Conservation (phyloP, 2,329 filamentous ascomycete genomes). For the Aspergillus pseudoviridinutans region DNA sequence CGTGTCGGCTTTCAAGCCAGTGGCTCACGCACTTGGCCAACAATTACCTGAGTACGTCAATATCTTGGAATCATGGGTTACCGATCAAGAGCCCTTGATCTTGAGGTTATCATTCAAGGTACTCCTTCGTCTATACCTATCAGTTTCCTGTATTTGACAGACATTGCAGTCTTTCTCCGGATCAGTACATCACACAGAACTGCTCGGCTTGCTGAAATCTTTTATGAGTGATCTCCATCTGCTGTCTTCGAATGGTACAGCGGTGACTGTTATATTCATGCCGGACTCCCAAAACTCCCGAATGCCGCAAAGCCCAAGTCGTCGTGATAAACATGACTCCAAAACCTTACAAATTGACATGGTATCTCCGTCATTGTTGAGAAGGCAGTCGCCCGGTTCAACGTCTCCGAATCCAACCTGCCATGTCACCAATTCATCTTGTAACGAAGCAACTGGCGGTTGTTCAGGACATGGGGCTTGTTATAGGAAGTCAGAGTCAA, state of each 20-base stretch:
- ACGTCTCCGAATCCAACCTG: slow-evolving; percentile 64
- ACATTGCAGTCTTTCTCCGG: slow-evolving; percentile 11
- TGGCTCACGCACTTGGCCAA: slow-evolving; percentile 4
- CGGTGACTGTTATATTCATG: slow-evolving; percentile 56
- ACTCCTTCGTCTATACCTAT: slow-evolving; percentile 6
- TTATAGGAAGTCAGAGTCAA: slow-evolving; percentile 58
- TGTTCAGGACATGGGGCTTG: slow-evolving; percentile 83
- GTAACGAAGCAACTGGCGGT: slow-evolving; percentile 65
- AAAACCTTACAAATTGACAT: slow-evolving; percentile 3
- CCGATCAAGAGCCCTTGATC: slow-evolving; percentile 21
- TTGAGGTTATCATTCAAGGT: slow-evolving; percentile 34
- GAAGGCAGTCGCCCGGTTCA: slow-evolving; percentile 23
- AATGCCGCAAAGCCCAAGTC: neutral
- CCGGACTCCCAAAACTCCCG: slow-evolving; percentile 24
- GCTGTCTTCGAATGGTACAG: slow-evolving; percentile 49
- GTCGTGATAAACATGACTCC: slow-evolving; percentile 2
- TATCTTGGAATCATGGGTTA: slow-evolving; percentile 25
- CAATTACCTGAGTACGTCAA: slow-evolving; percentile 36
- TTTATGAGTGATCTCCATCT: slow-evolving; percentile 46
- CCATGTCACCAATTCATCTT: slow-evolving; percentile 67
- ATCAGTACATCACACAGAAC: slow-evolving; percentile 24
- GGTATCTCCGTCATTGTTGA: neutral
- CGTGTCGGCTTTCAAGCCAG: slow-evolving; percentile 15
- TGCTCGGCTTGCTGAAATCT: slow-evolving; percentile 41
- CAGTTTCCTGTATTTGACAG: slow-evolving; percentile 13